Evolutionary conservation across 495 filamentous ascomycete species (phyloP).

Genomic region (Darksidea phi): DNA sequence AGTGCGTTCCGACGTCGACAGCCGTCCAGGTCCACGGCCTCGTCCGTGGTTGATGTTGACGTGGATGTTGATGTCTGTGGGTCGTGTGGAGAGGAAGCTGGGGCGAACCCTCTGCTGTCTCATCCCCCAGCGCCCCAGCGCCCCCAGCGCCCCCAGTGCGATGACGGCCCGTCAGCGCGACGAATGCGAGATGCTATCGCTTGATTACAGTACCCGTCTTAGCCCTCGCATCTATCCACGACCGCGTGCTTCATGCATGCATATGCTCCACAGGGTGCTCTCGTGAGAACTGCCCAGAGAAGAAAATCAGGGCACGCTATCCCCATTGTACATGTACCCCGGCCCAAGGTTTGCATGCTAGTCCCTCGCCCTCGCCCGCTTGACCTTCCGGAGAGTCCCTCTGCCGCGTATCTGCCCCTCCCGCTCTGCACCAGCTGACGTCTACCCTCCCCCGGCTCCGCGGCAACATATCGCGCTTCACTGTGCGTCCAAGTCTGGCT

Average conservation of each 20-base stretch:
- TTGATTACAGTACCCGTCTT: constrained; percentile 13
- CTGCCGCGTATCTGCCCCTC: too few species aligned
- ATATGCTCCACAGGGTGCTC: neutral
- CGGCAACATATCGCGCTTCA: neutral
- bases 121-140: neutral
- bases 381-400: too few species aligned
- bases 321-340: too few species aligned
- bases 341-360: too few species aligned
- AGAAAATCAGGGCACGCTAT: too few species aligned
- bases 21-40: neutral
- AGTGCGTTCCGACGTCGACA: too few species aligned
- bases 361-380: too few species aligned
- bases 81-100: neutral
- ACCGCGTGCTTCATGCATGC: neutral
- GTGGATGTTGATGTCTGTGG: neutral
- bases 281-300: too few species aligned
- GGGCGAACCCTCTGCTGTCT: neutral
- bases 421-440: neutral
- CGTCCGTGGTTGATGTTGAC: neutral
- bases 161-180: constrained; percentile 12
- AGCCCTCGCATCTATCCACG: neutral
- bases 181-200: neutral
- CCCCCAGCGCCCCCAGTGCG: neutral
- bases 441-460: neutral
- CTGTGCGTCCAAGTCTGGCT: neutral